Conservation (phyloP, 352 stramenopile species). For the Globisporangium uncinulatum region DNA sequence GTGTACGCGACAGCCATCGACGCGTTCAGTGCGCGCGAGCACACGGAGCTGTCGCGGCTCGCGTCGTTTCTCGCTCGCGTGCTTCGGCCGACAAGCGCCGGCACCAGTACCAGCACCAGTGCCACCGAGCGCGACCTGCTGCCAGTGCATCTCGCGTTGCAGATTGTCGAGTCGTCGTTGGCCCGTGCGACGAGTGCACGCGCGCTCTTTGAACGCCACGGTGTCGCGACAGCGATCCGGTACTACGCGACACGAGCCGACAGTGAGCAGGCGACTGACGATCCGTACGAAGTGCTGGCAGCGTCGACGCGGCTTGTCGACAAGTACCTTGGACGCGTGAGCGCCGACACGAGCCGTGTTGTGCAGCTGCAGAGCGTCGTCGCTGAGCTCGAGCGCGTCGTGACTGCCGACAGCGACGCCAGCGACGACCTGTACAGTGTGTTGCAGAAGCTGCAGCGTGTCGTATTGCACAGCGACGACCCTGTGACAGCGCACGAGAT, state of each 20-base stretch:
- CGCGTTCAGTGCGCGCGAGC: slow-evolving; percentile 19
- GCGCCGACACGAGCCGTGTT: slow-evolving; percentile 22
- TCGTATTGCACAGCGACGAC: slow-evolving; percentile 19
- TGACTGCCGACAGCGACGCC: neutral
- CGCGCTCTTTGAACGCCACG: slow-evolving; percentile 48
- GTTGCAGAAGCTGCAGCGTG: slow-evolving; percentile 23
- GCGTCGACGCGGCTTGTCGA: slow-evolving; percentile 29
- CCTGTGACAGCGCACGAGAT: slow-evolving; percentile 61
- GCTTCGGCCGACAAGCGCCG: slow-evolving; percentile 34
- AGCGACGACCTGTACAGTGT: slow-evolving; percentile 5
- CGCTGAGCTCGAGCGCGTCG: slow-evolving; percentile 18
- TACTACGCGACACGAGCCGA: slow-evolving; percentile 24
- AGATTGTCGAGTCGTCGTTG: slow-evolving; percentile 40
- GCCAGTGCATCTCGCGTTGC: slow-evolving; percentile 33
- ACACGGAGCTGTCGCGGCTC: slow-evolving; percentile 29
- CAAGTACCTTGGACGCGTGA: slow-evolving; percentile 36
- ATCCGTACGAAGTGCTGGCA: slow-evolving; percentile 21
- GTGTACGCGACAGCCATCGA: slow-evolving; percentile 22
- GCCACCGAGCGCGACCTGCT: slow-evolving; percentile 24
- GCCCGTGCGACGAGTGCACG: slow-evolving; percentile 12
- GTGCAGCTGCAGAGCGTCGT: slow-evolving; percentile 27
- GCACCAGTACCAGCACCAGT: neutral
- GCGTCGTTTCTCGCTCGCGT: slow-evolving; percentile 50
- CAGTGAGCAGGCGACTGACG: slow-evolving; percentile 1
- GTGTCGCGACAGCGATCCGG: slow-evolving; percentile 44